These are phyloP conservation scores for Hondaea fermentalgiana DNA, from an alignment of 108 stramenopile species.

Conservation along the genomic window DNA sequence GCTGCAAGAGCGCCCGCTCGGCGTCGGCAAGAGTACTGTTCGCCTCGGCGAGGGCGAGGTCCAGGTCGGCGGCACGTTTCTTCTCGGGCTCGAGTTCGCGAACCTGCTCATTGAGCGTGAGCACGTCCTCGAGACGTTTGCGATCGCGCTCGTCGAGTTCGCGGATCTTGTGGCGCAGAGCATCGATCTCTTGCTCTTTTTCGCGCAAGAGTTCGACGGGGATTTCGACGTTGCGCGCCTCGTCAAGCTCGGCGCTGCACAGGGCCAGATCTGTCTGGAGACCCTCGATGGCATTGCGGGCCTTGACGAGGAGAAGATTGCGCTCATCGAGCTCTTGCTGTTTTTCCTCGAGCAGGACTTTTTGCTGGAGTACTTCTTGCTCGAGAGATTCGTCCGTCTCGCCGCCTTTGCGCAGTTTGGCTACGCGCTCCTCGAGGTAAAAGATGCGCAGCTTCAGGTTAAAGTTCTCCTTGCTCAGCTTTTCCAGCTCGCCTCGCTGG, in stretches of 20 bases:
- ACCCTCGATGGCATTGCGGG: slow-evolving; percentile 10
- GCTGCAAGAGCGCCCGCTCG: not conserved
- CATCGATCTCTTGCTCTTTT: not conserved
- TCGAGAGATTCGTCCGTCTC: not conserved
- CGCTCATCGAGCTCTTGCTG: slow-evolving; percentile 13
- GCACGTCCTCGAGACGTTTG: not conserved
- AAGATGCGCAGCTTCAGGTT: slow-evolving; percentile 11
- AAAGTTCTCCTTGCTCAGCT: not conserved
- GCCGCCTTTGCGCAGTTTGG: not conserved
- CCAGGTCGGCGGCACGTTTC: not conserved
- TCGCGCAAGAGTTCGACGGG: not conserved
- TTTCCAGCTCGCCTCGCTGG: not conserved
- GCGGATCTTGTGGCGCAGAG: not conserved
- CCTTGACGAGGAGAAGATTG: not conserved
- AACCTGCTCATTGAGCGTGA: not conserved
- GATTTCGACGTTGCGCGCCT: not conserved
- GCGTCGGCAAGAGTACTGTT: not conserved
- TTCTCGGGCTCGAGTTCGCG: not conserved
- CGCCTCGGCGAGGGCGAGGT: no score
- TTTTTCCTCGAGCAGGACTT: not conserved
- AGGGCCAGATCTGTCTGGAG: not conserved
- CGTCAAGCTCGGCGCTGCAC: not conserved
- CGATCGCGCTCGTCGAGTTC: not conserved
- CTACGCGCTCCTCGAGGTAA: not conserved
- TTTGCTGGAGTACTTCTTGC: not conserved